phyloP scores from a whole-genome alignment of 2,329 filamentous ascomycete genomes.

The Septoria petroselini region DNA sequence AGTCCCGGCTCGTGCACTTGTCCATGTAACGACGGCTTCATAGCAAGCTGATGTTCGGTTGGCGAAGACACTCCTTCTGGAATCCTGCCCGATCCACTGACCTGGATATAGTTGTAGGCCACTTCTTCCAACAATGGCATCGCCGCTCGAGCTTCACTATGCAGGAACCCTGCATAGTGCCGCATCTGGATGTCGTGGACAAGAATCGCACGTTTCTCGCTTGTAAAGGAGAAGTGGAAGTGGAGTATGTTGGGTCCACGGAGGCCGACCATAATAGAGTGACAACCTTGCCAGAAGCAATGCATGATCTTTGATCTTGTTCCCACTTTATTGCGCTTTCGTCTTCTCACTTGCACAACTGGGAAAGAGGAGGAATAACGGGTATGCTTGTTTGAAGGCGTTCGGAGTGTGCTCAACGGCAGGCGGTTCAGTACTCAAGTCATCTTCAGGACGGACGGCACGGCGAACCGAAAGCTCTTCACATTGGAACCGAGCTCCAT shows the following conservation, averaged over 20 bases:
- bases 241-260: neutral
- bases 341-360: neutral
- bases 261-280: constrained; percentile 5
- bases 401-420: neutral
- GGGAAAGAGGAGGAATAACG: neutral
- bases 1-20: neutral
- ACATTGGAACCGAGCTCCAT: neutral
- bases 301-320: constrained; percentile 2
- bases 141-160: neutral
- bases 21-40: constrained; percentile 8
- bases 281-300: neutral
- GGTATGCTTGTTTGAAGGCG: neutral
- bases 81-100: constrained; percentile 10
- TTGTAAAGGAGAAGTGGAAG: constrained; percentile 1
- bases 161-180: constrained; percentile 7
- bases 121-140: neutral
- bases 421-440: neutral
- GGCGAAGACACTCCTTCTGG: constrained; percentile 14
- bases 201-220: constrained; percentile 2
- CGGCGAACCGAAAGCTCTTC: neutral
- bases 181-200: constrained; percentile 6
- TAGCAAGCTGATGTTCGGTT: constrained; percentile 11
- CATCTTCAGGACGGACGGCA: neutral
- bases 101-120: neutral
- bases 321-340: constrained; percentile 2